Base-by-base conservation (phyloP, 2,329 filamentous ascomycete genomes). In the Epichloe elymi region DNA sequence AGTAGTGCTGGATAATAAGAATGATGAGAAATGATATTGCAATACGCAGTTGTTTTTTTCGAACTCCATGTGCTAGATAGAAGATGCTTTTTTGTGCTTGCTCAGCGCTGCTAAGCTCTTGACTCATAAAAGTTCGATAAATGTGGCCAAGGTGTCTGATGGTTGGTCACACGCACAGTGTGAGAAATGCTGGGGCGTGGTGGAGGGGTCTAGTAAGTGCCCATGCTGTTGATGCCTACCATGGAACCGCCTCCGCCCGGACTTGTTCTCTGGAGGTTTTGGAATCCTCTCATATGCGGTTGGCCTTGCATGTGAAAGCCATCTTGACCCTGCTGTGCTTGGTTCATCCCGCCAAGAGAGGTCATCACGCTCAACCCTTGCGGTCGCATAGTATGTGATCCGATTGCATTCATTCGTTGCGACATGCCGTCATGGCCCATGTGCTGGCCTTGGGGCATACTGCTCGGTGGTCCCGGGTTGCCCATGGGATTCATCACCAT, bases 401-500 rank as follows among this genome's bases (percentile, higher is more conserved):
- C 23, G 37, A 60, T 48, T 8, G 48, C 46, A 11, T 58, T 65
- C 33, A 62, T 55, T 38, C 62, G 59, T 42, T 67, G 67, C 14
- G 52, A 15, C n/a, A 53, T 53, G 44, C 43, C 50, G 23, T 65
- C 59, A 7, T 68, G 57, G 2, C 63, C 50, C 15, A 65, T 60
- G 48, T 65, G 65, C 8, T 61, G 58, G 40, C 55, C 56, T 23
- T 55, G 56, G 1, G 64, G 52, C 52, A 61, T 58, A 7, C 52
- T 47, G 17, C 49, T 60, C 7, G 59, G 19, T n/a, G 58, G 59
- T 35, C 54, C 43, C 4, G 56, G 39, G 10, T 59, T 61, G 33
- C 69, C 67, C 49, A 78, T 64, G 1, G 73, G 72, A 37, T 67
- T 76, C 68, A 79, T 75, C 39, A 75, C 69, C 62, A 80, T 74